These are phyloP conservation scores for Rugonectria rugulosa DNA, from an alignment of 2,329 filamentous ascomycete genomes.

Conservation along the genomic window DNA sequence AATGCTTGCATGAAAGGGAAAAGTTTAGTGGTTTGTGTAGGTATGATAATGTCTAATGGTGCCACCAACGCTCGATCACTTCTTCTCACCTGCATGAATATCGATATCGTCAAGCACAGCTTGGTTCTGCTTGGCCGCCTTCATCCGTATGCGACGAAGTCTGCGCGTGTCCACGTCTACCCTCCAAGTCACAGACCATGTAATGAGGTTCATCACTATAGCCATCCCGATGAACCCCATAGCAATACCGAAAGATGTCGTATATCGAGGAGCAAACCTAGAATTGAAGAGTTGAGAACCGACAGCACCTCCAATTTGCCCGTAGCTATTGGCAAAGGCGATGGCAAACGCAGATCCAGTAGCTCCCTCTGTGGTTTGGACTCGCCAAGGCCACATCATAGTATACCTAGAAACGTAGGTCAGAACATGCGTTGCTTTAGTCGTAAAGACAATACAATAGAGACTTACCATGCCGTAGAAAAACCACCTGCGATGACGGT, in stretches of 20 bases:
- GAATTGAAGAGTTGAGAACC: conserved; percentile 21
- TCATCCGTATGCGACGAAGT: background rate
- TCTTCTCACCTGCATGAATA: too few relatives aligned
- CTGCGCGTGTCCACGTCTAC: conserved; percentile 8
- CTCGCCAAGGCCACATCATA: conserved; percentile 51
- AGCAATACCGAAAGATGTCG: conserved; percentile 6
- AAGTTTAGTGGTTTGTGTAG: too few relatives aligned
- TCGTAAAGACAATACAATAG: too few relatives aligned
- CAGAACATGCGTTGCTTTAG: too few relatives aligned
- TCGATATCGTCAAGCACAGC: conserved; percentile 2
- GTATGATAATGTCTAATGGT: too few relatives aligned
- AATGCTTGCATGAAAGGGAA: too few relatives aligned
- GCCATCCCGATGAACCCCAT: conserved; percentile 7
- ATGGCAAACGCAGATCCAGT: conserved; percentile 25
- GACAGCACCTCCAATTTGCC: conserved; percentile 24
- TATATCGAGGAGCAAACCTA: conserved; percentile 5
- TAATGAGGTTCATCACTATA: conserved; percentile 9
- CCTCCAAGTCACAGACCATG: conserved; percentile 6
- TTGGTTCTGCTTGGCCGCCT: background rate
- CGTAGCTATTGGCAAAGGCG: conserved; percentile 23
- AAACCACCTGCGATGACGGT: conserved; percentile 54
- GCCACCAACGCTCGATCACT: too few relatives aligned
- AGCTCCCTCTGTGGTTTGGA: conserved; percentile 22
- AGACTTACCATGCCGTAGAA: conserved; percentile 49
- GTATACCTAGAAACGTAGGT: conserved; percentile 32